Base-by-base conservation (phyloP, 257 asterid genomes). In the Nicotiana attenuata region DNA sequence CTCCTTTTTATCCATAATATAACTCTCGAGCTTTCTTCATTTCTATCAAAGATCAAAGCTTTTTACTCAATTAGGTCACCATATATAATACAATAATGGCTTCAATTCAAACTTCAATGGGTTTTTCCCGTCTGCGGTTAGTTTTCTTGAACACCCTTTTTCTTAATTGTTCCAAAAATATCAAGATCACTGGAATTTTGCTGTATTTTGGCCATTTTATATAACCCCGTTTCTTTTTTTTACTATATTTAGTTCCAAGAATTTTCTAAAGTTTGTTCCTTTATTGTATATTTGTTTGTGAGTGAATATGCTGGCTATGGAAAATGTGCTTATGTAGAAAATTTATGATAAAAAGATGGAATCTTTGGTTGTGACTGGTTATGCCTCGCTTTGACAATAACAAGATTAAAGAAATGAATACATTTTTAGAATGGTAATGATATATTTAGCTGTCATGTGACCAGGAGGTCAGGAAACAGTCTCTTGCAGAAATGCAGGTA, bases 61-160 rank as follows among this genome's bases (percentile, higher is more conserved):
- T 24, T 47, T 1, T 14, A 47, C 61, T 73, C 79, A 73, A 22
- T 73, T 73, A 60, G 22, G 79, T 47, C 41, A 47, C 22, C 79
- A 47, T 31, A 47, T 31, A 31, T 5, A 73, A 52, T 4, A 52
- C 4, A 56, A 71, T 15, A 50, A 73, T 73, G 63, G 79, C 41
- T 73, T 73, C 63, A 45, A 24, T 73, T 73, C 79, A 73, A 47
- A 73, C 52, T 73, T 73, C 79, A 15, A 73, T 73, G 24, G 24
- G 24, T 7, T 73, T 73, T 24, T 45, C 79, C 6, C 79, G 50
- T 73, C 50, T 73, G 33, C 8, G 38, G 79, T 73, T 35, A 73
- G 61, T 47, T 24, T 50, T 47, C 41, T 22, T 45, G 41, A 47
- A 0, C 38, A 47, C 63, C 61, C 79, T 45, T 73, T 45, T 57